Percentiles rank a stretch among this genome's conserved stretches.
Conservation (phyloP, 139 green algal species). For the Mesotaenium endlicherianum region DNA sequence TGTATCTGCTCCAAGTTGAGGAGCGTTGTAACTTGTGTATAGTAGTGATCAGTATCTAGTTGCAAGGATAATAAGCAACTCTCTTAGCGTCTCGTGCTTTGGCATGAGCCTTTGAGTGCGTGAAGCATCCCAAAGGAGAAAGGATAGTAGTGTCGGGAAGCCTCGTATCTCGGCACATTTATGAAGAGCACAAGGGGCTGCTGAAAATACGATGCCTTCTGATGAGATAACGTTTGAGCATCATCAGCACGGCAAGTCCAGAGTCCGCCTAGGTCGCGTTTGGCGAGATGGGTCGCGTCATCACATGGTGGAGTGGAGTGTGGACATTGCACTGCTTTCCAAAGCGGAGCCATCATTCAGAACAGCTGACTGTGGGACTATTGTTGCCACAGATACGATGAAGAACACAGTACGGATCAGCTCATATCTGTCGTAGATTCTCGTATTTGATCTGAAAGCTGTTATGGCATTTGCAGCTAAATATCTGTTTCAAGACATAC, state of each 20-base stretch:
- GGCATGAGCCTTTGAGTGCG: not conserved
- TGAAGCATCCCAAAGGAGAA: not conserved
- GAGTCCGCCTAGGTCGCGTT: slow-evolving; percentile 43
- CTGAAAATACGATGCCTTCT: not conserved
- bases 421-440: not conserved
- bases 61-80: not conserved
- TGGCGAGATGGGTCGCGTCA: slow-evolving; percentile 37
- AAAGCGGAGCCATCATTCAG: slow-evolving; percentile 24
- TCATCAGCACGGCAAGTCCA: slow-evolving; percentile 50
- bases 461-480: too few relatives aligned
- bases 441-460: not conserved
- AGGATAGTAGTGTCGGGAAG: not conserved
- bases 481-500: too few relatives aligned
- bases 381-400: slow-evolving; percentile 49
- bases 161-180: too few relatives aligned
- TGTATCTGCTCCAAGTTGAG: too few relatives aligned
- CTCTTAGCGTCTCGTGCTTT: not conserved
- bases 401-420: slow-evolving; percentile 48
- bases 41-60: too few relatives aligned
- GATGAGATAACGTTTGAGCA: not conserved
- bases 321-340: slow-evolving; percentile 31
- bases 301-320: slow-evolving; percentile 47
- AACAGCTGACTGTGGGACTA: not conserved
- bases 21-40: too few relatives aligned
- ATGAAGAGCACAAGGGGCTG: not conserved